Percentiles rank a stretch among this genome's conserved stretches.
Evolutionary conservation across 1,139 yeast genomes (phyloP).

Genomic region (Diutina pseudorugosa): DNA sequence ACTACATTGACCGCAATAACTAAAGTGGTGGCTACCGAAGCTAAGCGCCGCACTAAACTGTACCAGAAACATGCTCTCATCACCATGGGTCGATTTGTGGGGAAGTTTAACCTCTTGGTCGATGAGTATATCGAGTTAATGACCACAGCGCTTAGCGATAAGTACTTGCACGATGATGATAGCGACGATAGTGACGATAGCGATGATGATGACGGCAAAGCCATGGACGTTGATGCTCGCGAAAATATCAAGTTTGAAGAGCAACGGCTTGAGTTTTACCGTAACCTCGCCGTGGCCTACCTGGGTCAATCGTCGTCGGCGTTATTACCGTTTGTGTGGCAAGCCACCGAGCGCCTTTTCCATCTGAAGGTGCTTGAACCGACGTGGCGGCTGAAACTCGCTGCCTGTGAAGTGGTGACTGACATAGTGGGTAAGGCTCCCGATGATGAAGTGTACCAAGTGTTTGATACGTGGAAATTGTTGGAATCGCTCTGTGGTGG

Average conservation of each 20-base stretch:
- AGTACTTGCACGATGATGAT: conserved; percentile 15
- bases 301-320: conserved; percentile 11
- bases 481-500: conserved; percentile 4
- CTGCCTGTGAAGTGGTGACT: conserved; percentile 21
- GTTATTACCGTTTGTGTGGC: conserved; percentile 17
- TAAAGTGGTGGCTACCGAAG: conserved; percentile 43
- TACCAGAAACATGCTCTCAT: conserved; percentile 49
- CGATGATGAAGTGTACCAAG: background rate
- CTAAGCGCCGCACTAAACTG: conserved; percentile 51
- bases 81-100: conserved; percentile 24
- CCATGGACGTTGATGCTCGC: conserved; percentile 11
- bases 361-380: conserved; percentile 18
- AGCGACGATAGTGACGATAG: conserved; percentile 14
- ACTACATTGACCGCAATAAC: conserved; percentile 22
- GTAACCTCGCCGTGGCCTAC: conserved; percentile 23
- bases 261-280: conserved; percentile 15
- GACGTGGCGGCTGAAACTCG: conserved; percentile 51
- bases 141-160: conserved; percentile 21
- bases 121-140: conserved; percentile 27
- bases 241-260: background rate
- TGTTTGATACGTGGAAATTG: background rate
- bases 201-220: conserved; percentile 13
- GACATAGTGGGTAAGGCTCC: background rate
- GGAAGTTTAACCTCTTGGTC: conserved; percentile 12
- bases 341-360: conserved; percentile 8